A percentile compares a stretch with the other conserved stretches of the same genome.
Evolutionary conservation across 805 yeast genomes (phyloP).

Genomic region (Saturnispora ahearnii): DNA sequence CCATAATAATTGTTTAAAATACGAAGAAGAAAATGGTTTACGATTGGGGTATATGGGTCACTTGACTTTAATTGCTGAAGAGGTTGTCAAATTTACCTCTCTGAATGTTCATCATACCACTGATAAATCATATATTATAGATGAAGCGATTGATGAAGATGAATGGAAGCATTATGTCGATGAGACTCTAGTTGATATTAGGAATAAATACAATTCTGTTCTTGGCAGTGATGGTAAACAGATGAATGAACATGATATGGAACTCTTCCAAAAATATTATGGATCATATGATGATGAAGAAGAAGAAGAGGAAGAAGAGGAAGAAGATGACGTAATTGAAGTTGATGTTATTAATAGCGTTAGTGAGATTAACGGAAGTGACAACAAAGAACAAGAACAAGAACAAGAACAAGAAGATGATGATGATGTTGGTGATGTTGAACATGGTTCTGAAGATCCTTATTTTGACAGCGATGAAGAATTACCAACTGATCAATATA

Average conservation of each 20-base stretch:
- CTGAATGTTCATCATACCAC: conserved; percentile 53
- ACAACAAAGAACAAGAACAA: conserved; percentile 13
- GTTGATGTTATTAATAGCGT: conserved; percentile 10
- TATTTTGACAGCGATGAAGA: conserved; percentile 8
- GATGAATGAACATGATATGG: conserved; percentile 29
- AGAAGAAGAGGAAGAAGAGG: conserved; percentile 17
- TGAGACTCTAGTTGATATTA: conserved; percentile 72
- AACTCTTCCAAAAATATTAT: conserved; percentile 23
- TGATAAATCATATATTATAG: conserved; percentile 41
- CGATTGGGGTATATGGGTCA: conserved; percentile 56
- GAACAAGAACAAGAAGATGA: neutral
- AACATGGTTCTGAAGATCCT: neutral
- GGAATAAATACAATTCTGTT: conserved; percentile 90
- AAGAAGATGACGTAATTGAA: conserved; percentile 16
- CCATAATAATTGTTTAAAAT: conserved; percentile 39
- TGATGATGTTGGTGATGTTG: conserved; percentile 1
- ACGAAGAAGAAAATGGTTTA: conserved; percentile 48
- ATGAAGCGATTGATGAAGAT: conserved; percentile 27
- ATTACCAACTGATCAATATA: neutral
- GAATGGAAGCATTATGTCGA: conserved; percentile 54
- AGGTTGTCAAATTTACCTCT: conserved; percentile 54
- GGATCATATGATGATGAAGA: conserved; percentile 21
- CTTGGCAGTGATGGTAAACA: conserved; percentile 49
- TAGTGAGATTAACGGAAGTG: conserved; percentile 21
- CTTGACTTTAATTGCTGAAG: conserved; percentile 47